Base-by-base conservation (phyloP, 129 eudicot genomes). In the Pseudognaphalium luteoalbum region DNA sequence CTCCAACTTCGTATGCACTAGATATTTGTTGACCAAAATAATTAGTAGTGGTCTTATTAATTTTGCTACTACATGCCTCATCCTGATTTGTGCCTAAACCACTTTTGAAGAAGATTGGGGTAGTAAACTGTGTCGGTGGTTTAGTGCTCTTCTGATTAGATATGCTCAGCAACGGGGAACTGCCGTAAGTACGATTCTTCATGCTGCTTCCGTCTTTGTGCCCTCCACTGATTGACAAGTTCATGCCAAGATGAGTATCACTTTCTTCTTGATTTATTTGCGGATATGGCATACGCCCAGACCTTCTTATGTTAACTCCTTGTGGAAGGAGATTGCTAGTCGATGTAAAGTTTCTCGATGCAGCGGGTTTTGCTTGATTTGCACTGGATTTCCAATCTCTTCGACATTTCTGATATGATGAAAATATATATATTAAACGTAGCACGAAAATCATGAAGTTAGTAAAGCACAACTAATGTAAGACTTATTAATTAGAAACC, bases 331-430 rank as follows among this genome's bases (percentile, higher is more conserved):
- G 33, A 54, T 73, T 66, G 15, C 74, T 28, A 17, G 73, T 12
- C 22, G 34, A 6, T 10, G 42, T 32, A 54, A 8, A 16, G 57
- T 41, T 77, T 41, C 6, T 29, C 12, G 25, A 75, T 7, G 79
- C 50, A 29, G 58, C 0, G 16, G 8, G 16, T 22, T 21, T 4
- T 29, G 25, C 28, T 19, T 34, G 66, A 44, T 57, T 72, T 54
- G 50, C 50, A 41, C 3, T 8, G 14, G 50, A 41, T 9, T 41
- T 41, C 50, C 66, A 72, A 41, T 57, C 83, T 66, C 17, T 56
- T 2, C 83, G 83, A 11, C 78, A 80, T 72, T 80, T 80, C 83
- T 80, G 69, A 50, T 65, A 52, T 33, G 20, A 9, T 30, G 28
- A 20, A 41, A 41, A 41, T 5, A 30, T 3, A 41, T 5, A 30